Evolutionary conservation across 768 basidiomycete species (phyloP).

Genomic region (Wakefieldia striispora): DNA sequence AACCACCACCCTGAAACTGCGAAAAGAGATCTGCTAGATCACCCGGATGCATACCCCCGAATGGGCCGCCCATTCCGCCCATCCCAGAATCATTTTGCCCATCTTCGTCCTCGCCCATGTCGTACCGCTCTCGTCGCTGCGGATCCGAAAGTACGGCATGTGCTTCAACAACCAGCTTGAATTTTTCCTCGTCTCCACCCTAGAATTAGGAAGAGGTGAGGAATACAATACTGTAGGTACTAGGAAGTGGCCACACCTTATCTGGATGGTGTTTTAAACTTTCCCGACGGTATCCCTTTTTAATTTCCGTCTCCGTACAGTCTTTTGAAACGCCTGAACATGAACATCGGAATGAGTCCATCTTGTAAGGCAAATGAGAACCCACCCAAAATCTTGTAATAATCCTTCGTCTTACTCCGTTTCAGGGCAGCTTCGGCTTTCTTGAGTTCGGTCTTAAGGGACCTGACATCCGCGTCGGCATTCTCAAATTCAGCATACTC

Average conservation of each 20-base stretch:
- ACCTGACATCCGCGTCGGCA: constrained; percentile 58
- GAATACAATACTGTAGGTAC: not conserved
- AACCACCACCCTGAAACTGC: constrained; percentile 51
- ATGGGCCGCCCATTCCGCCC: constrained; percentile 43
- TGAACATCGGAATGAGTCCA: not conserved
- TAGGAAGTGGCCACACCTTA: constrained; percentile 47
- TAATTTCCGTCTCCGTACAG: constrained; percentile 71
- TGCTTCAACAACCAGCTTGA: constrained; percentile 87
- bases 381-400: constrained; percentile 71
- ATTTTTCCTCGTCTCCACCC: constrained; percentile 95
- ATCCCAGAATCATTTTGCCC: constrained; percentile 46
- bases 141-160: constrained; percentile 81
- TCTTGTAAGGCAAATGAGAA: not conserved
- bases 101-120: constrained; percentile 81
- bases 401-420: constrained; percentile 88
- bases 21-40: constrained; percentile 66
- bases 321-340: constrained; percentile 44
- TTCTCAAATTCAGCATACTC: constrained; percentile 68
- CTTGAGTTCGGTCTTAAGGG: constrained; percentile 63
- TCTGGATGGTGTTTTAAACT: constrained; percentile 85
- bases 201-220: constrained; percentile 27
- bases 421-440: constrained; percentile 83
- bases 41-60: constrained; percentile 38
- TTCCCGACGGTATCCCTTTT: constrained; percentile 88
- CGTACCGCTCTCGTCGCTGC: constrained; percentile 68